Conservation (phyloP, 169 alveolate genomes). For the Theileria parva region DNA sequence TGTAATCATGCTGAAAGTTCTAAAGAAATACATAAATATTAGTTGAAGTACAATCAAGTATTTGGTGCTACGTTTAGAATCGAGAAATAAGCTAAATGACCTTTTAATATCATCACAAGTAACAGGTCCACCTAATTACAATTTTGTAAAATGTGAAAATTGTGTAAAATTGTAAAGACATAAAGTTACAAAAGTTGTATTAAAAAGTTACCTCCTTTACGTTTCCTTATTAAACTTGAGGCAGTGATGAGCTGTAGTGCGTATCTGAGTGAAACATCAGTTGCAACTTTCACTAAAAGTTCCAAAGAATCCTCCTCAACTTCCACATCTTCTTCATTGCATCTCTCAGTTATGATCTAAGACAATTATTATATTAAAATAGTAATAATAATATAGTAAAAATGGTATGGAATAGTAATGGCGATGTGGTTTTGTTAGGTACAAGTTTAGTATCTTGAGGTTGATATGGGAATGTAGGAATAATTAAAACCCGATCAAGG, state of each 20-base stretch:
- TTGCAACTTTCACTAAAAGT: constrained; percentile 92
- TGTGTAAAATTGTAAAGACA: constrained; percentile 11
- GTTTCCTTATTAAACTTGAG: constrained; percentile 86
- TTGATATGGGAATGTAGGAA: constrained; percentile 94
- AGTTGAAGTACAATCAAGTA: constrained; percentile 75
- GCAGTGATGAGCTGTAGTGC: constrained; percentile 90
- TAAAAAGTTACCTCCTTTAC: constrained; percentile 75
- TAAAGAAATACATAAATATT: neutral
- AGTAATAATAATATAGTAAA: neutral
- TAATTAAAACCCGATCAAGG: constrained; percentile 95
- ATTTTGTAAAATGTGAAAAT: neutral
- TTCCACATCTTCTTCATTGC: constrained; percentile 98
- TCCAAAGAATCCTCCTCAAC: constrained; percentile 93
- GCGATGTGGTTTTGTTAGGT: neutral
- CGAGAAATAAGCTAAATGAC: constrained; percentile 94
- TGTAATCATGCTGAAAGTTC: constrained; percentile 88
- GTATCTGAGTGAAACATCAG: constrained; percentile 94
- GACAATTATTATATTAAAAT: constrained; percentile 9
- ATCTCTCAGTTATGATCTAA: constrained; percentile 93
- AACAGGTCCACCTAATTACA: constrained; percentile 81
- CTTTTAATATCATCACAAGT: constrained; percentile 93
- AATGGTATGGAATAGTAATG: neutral
- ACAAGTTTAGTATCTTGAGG: constrained; percentile 84
- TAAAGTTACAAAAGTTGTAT: neutral
- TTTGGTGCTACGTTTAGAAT: constrained; percentile 93